Base-by-base conservation (phyloP, 2,329 filamentous ascomycete genomes). In the Fusarium poae region DNA sequence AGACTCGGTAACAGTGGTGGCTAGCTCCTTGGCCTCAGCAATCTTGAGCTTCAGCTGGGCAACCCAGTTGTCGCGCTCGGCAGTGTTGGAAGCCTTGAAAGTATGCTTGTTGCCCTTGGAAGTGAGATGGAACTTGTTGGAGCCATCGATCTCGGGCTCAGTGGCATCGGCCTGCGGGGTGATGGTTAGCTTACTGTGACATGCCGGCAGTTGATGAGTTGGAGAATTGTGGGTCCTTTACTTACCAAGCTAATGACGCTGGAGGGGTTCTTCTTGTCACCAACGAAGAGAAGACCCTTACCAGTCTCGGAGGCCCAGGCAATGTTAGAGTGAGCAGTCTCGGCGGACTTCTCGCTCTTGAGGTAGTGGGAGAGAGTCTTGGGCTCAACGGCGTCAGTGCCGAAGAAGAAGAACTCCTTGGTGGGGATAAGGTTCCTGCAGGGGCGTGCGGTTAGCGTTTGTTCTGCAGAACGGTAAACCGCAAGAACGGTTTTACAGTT, bases 331-430 rank as follows among this genome's bases (percentile, higher is more conserved):
- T 97, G 91, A 65, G 92, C 91, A 71, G 90, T 81, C 66, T 87
- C 85, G 55, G 90, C 86, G 58, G 90, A 86, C 90, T 97, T 97
- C 88, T 97, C 94, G 76, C 89, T 90, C 82, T 94, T 93, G 74
- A 97, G 86, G 85, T 95, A 97, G 74, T 86, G 83, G 72, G 85
- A 81, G 59, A 97, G 86, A 77, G 91, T 86, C 82, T 95, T 91
- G 74, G 88, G 82, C 76, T 94, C 88, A 63, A 97, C 81, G 50
- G 92, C 82, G 57, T 94, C 92, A 50, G 88, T 84, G 73, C 89
- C 88, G 82, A 95, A 93, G 88, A 91, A 94, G 85, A 98, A 97
- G 84, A 92, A 93, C 80, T 94, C 93, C 89, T 97, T 97, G 80
- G 90, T 89, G 84, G 94, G 94, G 75, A 93, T 89, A 77, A 98